Evolutionary conservation across 2,329 filamentous ascomycete genomes (phyloP).

Genomic region (Botrytis galanthina): DNA sequence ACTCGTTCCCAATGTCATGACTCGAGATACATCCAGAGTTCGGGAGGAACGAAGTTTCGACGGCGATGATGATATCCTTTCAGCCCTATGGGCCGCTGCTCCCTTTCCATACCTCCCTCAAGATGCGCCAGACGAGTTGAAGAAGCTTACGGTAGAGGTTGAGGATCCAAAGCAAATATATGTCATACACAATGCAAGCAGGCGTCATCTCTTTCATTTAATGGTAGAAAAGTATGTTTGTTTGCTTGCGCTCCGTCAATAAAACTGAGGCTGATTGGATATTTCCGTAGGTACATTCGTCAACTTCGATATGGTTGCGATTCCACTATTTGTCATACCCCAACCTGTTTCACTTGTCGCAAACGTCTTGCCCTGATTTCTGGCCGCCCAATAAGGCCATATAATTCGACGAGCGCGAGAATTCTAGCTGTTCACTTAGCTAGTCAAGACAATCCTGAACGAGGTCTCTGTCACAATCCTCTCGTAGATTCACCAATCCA

Average conservation of each 20-base stretch:
- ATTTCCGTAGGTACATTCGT: slow-evolving; percentile 62
- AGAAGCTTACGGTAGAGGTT: slow-evolving; percentile 54
- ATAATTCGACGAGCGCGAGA: slow-evolving; percentile 77
- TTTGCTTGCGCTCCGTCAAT: not conserved
- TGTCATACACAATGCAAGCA: slow-evolving; percentile 57
- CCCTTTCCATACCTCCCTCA: slow-evolving; percentile 57
- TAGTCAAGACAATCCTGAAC: slow-evolving; percentile 73
- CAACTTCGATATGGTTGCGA: slow-evolving; percentile 83
- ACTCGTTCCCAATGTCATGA: slow-evolving; percentile 46
- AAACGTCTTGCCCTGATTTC: slow-evolving; percentile 62
- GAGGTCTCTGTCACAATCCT: slow-evolving; percentile 58
- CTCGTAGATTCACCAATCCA: slow-evolving; percentile 20
- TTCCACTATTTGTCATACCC: slow-evolving; percentile 63
- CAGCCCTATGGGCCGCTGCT: slow-evolving; percentile 60
- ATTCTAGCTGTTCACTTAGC: slow-evolving; percentile 78
- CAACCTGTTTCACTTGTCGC: slow-evolving; percentile 79
- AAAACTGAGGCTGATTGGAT: slow-evolving; percentile 17
- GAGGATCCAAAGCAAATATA: slow-evolving; percentile 62
- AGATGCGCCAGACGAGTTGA: slow-evolving; percentile 59
- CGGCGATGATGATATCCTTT: slow-evolving; percentile 43
- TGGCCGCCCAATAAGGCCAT: slow-evolving; percentile 69
- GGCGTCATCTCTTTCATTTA: slow-evolving; percentile 63
- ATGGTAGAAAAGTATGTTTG: slow-evolving; percentile 59
- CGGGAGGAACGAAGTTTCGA: slow-evolving; percentile 28
- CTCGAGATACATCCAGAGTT: slow-evolving; percentile 43